A percentile compares a stretch with the other conserved stretches of the same genome.
Evolutionary conservation across 257 asterid species (phyloP).

Genomic region (Plantago ovata): DNA sequence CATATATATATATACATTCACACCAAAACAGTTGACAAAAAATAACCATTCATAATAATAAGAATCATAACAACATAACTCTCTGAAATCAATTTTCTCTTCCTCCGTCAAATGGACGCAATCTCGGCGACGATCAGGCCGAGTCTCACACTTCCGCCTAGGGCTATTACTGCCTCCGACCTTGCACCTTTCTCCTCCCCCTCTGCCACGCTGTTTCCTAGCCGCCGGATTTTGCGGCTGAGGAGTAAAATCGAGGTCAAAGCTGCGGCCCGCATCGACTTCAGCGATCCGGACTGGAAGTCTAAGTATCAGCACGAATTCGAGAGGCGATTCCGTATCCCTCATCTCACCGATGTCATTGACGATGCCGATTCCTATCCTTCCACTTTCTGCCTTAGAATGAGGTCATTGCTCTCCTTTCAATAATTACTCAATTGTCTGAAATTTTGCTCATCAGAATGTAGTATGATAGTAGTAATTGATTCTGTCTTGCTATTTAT

Average conservation of each 20-base stretch:
- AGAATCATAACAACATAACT: not conserved
- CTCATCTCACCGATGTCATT: slow-evolving; percentile 58
- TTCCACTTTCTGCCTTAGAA: slow-evolving; percentile 74
- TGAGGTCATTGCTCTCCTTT: slow-evolving; percentile 43
- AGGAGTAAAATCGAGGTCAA: slow-evolving; percentile 33
- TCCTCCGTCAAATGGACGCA: slow-evolving; percentile 41
- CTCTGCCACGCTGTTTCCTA: slow-evolving; percentile 11
- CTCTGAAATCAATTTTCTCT: not conserved
- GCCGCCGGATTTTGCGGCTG: not conserved
- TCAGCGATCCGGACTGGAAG: slow-evolving; percentile 80
- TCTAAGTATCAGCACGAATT: slow-evolving; percentile 57
- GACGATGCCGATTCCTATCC: slow-evolving; percentile 63
- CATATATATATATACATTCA: not conserved
- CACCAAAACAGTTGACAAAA: not conserved
- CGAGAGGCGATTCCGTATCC: slow-evolving; percentile 66
- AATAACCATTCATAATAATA: not conserved
- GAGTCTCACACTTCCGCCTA: slow-evolving; percentile 24
- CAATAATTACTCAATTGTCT: too few relatives aligned
- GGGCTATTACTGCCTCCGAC: slow-evolving; percentile 21
- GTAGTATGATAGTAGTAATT: not conserved
- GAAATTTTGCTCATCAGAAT: not conserved
- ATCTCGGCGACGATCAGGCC: slow-evolving; percentile 53
- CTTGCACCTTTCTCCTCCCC: slow-evolving; percentile 17
- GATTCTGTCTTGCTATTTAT: not conserved
- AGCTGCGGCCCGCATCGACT: slow-evolving; percentile 42